Conservation (phyloP, 208 protist species). For the Trichomonas gallinae region DNA sequence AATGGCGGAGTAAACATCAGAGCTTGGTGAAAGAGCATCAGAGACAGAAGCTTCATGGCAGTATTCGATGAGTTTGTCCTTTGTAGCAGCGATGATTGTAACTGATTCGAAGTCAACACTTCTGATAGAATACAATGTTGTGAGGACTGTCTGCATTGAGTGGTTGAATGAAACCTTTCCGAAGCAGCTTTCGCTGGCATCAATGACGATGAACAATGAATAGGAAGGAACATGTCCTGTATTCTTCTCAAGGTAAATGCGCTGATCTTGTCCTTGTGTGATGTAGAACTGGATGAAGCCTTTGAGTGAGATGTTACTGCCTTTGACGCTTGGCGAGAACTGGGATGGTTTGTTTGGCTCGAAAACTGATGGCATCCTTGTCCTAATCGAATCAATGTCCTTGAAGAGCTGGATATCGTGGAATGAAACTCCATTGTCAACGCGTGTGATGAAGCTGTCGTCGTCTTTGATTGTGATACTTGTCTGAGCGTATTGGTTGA, state of each 20-base stretch:
- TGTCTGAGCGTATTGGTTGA: neutral
- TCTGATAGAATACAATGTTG: neutral
- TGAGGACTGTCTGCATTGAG: neutral
- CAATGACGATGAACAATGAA: slow-evolving; percentile 2
- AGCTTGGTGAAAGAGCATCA: neutral
- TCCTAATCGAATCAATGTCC: neutral
- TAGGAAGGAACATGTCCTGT: neutral
- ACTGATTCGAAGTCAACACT: neutral
- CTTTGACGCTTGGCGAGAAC: neutral
- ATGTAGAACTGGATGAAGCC: neutral
- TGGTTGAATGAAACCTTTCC: neutral
- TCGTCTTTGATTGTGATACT: neutral
- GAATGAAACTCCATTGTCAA: neutral
- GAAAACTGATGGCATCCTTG: neutral
- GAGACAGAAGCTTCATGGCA: neutral
- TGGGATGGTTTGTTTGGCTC: neutral
- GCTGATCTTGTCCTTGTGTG: neutral
- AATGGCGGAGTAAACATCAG: neutral
- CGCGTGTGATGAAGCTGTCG: neutral
- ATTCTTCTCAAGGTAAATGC: neutral
- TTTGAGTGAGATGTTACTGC: neutral
- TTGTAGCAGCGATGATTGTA: neutral
- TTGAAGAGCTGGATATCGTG: neutral
- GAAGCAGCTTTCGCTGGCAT: neutral
- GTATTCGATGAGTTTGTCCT: neutral